A percentile compares a stretch with the other conserved stretches of the same genome.
Conservation (phyloP, 257 asterid genomes). For the Petunia axillaris region DNA sequence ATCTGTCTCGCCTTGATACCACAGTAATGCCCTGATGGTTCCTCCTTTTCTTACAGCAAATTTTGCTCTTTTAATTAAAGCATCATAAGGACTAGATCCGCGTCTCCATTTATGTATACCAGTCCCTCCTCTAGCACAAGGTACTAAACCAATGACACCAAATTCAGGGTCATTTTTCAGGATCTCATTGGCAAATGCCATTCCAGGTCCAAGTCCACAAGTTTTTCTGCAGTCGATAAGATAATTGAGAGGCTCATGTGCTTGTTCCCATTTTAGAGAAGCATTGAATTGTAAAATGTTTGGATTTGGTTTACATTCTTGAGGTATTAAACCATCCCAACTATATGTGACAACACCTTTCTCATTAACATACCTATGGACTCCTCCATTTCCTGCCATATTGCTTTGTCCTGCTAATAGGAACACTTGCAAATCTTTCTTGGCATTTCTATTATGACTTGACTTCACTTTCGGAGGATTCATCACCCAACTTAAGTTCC, state of each 20-base stretch:
- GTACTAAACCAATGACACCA: conserved; percentile 42
- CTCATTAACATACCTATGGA: not conserved
- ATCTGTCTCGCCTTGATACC: conserved; percentile 52
- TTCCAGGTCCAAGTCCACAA: conserved; percentile 53
- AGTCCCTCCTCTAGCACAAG: conserved; percentile 50
- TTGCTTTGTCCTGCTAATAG: conserved; percentile 51
- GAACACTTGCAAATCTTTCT: conserved; percentile 24
- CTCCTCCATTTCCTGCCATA: conserved; percentile 50
- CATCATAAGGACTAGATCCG: conserved; percentile 5
- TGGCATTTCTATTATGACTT: not conserved
- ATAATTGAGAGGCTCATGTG: conserved; percentile 46
- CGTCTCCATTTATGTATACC: conserved; percentile 37
- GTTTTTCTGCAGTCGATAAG: conserved; percentile 30
- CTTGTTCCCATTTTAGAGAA: conserved; percentile 32
- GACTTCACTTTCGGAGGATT: not conserved
- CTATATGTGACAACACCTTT: not conserved
- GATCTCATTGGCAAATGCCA: conserved; percentile 42
- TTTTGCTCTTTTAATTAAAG: conserved; percentile 31
- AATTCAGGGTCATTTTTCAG: conserved; percentile 21
- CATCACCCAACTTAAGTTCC: not conserved
- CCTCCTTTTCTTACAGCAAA: conserved; percentile 37
- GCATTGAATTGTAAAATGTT: conserved; percentile 31
- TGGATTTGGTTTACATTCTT: conserved; percentile 26
- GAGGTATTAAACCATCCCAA: conserved; percentile 38
- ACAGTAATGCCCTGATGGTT: conserved; percentile 32